Percentiles rank a stretch among this genome's conserved stretches.
phyloP scores from a whole-genome alignment of 225 moss, liverwort and hornwort genomes.

The Straminergon stramineum region DNA sequence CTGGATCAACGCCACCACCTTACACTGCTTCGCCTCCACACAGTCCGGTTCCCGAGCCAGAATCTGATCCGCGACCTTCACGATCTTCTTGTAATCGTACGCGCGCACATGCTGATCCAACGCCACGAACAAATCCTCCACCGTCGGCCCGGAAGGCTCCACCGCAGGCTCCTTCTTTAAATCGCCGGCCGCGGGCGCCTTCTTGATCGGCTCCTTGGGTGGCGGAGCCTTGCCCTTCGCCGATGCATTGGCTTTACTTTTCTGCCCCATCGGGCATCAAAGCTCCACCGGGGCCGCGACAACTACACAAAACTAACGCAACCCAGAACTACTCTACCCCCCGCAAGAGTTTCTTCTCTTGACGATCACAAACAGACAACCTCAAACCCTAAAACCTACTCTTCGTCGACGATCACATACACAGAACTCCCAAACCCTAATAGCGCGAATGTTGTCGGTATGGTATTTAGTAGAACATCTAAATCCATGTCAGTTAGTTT shows the following conservation, averaged over 20 bases:
- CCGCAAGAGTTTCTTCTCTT: not conserved
- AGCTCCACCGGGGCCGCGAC: not conserved
- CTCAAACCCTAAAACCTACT: not conserved
- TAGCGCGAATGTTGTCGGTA: not conserved
- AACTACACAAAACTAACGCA: not conserved
- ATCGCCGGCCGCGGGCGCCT: not conserved
- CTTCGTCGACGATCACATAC: not conserved
- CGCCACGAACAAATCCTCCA: slow-evolving; percentile 66
- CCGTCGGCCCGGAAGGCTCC: slow-evolving; percentile 49
- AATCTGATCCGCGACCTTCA: slow-evolving; percentile 79
- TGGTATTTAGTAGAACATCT: not conserved
- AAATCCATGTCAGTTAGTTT: not conserved
- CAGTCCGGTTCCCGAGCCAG: slow-evolving; percentile 57
- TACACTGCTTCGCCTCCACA: slow-evolving; percentile 81
- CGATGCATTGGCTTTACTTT: slow-evolving; percentile 16
- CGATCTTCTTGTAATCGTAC: slow-evolving; percentile 57
- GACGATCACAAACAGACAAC: not conserved
- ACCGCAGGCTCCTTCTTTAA: slow-evolving; percentile 17
- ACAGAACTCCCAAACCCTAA: not conserved
- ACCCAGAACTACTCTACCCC: not conserved
- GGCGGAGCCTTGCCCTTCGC: slow-evolving; percentile 27
- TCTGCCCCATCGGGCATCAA: slow-evolving; percentile 39
- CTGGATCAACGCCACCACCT: slow-evolving; percentile 81
- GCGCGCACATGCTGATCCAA: slow-evolving; percentile 67
- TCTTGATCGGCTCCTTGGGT: slow-evolving; percentile 3